Base-by-base conservation (phyloP, 164 flowering plant species). In the Akebia trifoliata region DNA sequence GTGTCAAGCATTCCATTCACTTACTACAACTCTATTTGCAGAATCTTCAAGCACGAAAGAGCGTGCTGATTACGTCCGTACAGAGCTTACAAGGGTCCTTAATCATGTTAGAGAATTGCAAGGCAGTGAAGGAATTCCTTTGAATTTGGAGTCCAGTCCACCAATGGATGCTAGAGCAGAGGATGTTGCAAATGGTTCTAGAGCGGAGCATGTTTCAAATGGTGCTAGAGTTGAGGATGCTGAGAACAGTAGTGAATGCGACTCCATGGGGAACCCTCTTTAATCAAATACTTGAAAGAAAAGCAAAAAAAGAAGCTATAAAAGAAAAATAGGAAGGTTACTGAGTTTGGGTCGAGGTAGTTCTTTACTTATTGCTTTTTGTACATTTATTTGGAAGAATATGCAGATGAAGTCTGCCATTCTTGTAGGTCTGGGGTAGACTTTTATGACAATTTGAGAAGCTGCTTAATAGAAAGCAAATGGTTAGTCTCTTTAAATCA, bases 31-130 rank as follows among this genome's bases (percentile, higher is more conserved):
- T 56, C 63, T 82, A 15, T 64, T 74, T 56, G 14, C 70, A 28
- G 86, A 85, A 60, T 82, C 92, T 58, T 74, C 71, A 22, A 36
- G 73, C 37, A 65, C 81, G 9, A 81, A 66, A 58, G 81, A 79
- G 43, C 77, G 86, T 32, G 65, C 64, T 54, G 60, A 72, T 35
- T 74, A 74, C 69, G 77, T 70, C 54, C 79, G 69, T 20, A 54
- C 56, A 65, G 77, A 77, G 52, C 69, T 76, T 15, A 54, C 62
- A 31, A 72, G 67, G 60, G 68, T 80, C 32, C 74, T 80, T 57
- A 61, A 62, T 54, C 70, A 78, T 59, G 81, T 79, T 37, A 74
- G 62, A 56, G 68, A 55, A 54, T 72, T 83, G 76, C 80, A 83
- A 26, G 66, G 67, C 28, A 64, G 22, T 62, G 76, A 78, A 37